phyloP scores from a whole-genome alignment of 352 stramenopile species.

The Pythium dissimile region DNA sequence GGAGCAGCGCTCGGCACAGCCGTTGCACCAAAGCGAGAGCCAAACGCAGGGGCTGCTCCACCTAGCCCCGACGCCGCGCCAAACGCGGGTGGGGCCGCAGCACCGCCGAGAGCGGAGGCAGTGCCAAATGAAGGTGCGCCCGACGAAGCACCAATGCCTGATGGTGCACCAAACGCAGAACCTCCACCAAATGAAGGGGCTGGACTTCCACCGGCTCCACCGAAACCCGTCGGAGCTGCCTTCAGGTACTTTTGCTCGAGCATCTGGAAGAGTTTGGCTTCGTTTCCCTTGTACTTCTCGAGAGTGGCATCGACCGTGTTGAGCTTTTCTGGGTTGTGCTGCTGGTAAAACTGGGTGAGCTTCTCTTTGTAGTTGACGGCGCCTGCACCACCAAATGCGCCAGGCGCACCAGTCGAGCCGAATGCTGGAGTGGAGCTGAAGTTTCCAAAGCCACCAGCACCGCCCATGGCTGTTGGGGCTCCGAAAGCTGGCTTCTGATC shows the following conservation, averaged over 20 bases:
- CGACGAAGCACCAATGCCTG: constrained; percentile 3
- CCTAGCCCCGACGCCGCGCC: constrained; percentile 47
- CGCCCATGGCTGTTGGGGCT: constrained; percentile 1
- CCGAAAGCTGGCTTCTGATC: constrained; percentile 17
- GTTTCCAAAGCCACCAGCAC: background rate
- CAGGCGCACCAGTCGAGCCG: background rate
- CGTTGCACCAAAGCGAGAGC: constrained; percentile 30
- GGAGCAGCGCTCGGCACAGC: constrained; percentile 14
- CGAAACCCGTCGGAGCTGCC: constrained; percentile 32
- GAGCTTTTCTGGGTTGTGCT: constrained; percentile 70
- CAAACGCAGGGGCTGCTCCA: constrained; percentile 20
- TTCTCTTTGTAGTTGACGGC: constrained; percentile 52
- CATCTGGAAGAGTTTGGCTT: constrained; percentile 66
- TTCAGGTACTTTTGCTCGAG: constrained; percentile 76
- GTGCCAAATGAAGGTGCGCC: constrained; percentile 38
- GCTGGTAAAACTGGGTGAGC: constrained; percentile 64
- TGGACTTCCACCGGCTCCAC: constrained; percentile 16
- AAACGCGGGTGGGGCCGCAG: constrained; percentile 32
- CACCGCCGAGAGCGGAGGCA: constrained; percentile 37
- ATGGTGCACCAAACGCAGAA: constrained; percentile 34
- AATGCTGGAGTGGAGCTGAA: constrained; percentile 2
- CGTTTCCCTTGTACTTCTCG: constrained; percentile 71
- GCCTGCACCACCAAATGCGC: constrained; percentile 31
- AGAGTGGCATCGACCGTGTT: constrained; percentile 62
- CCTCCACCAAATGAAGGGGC: constrained; percentile 43